These are phyloP conservation scores for Fusarium mundagurra DNA, from an alignment of 2,329 filamentous ascomycete genomes.

Conservation along the genomic window DNA sequence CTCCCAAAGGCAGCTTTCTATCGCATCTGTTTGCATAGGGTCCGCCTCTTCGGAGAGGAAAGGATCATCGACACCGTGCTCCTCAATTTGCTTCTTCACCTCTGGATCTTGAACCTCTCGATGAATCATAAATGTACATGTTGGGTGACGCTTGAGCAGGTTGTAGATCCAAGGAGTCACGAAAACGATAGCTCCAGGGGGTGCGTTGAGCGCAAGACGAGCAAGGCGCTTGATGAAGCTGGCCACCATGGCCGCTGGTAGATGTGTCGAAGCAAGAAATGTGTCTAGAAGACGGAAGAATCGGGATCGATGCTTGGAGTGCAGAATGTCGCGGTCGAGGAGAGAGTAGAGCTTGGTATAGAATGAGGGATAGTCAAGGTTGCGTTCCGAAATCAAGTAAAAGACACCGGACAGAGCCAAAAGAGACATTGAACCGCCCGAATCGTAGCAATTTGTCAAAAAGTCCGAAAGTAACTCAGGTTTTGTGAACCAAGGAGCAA, in stretches of 20 bases:
- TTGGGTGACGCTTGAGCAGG: conserved; percentile 86
- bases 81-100: conserved; percentile 67
- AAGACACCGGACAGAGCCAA: conserved; percentile 93
- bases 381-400: conserved; percentile 91
- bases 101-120: conserved; percentile 71
- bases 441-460: conserved; percentile 90
- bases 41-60: conserved; percentile 81
- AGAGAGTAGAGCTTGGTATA: conserved; percentile 94
- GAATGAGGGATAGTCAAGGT: conserved; percentile 95
- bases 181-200: conserved; percentile 87
- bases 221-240: conserved; percentile 97
- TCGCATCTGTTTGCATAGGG: conserved; percentile 84
- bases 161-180: conserved; percentile 97
- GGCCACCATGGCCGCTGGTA: conserved; percentile 89
- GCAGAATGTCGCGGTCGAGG: conserved; percentile 83
- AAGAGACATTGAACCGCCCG: conserved; percentile 86
- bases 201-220: conserved; percentile 84
- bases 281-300: conserved; percentile 94
- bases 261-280: conserved; percentile 90
- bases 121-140: conserved; percentile 96
- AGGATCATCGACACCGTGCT: conserved; percentile 72
- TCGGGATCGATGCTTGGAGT: conserved; percentile 92
- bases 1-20: conserved; percentile 96
- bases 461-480: conserved; percentile 96
- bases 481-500: conserved; percentile 89